Base-by-base conservation (phyloP, 192 early-diverging fungal species). In the Backusella mclennaniae region DNA sequence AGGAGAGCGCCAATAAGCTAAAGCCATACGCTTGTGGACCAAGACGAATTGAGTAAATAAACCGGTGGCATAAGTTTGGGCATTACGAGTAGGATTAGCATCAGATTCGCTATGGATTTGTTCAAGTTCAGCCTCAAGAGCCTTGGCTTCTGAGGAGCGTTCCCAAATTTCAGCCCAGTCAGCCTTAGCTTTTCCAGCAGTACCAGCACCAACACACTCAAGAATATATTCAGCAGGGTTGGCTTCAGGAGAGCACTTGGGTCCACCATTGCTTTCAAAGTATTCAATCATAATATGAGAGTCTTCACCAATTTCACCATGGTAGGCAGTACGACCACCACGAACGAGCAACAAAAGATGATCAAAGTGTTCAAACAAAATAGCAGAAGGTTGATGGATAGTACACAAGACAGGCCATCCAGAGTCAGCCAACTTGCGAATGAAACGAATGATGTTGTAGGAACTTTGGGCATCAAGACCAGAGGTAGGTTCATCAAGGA, bases 211-310 rank as follows among this genome's bases (percentile, higher is more conserved):
- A 69, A 96, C 92, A 56, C 90, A 91, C 74, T 96, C 92, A 46
- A 96, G 78, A 49, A 95, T 94, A 80, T 95, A 96, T 82, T 96
- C 95, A 71, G 95, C 95, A 36, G 93, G 93, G 76, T 96, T 95
- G 46, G 87, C 95, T 6, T 79, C 73, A 1, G 87, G 80, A 33
- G 87, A 85, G 79, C 93, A 95, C 31, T 82, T 84, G 53, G 82
- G 84, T 0, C 90, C 93, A 73, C 95, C 92, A 66, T 94, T 86
- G 36, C 76, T 77, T 75, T 95, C 92, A 87, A 94, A 94, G 84
- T 95, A 93, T 17, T 83, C 68, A 75, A 91, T 87, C 83, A 96
- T 81, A 4, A 84, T 87, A 68, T 78, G 73, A 38, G 90, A 90
- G 53, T 94, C 89, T 0, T 66, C 52, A 46, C 95, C 95, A 3